Percentiles rank a stretch among this genome's conserved stretches.
Evolutionary conservation across 2,329 filamentous ascomycete species (phyloP).

Genomic region (Arthrobotrys musiformis): DNA sequence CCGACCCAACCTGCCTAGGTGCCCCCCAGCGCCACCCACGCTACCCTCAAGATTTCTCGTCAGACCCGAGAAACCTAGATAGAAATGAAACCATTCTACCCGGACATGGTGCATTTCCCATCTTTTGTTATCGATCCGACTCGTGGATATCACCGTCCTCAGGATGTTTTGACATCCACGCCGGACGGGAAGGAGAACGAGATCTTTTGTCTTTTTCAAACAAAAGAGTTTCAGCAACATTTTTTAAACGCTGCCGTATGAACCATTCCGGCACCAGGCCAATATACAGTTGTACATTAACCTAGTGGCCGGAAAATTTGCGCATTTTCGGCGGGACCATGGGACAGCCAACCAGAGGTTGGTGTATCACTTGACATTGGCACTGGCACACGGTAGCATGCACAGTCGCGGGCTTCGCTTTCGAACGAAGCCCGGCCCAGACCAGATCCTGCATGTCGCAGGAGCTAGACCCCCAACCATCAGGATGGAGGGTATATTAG

Average conservation of each 20-base stretch:
- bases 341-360: background rate
- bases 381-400: constrained; percentile 30
- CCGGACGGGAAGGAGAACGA: background rate
- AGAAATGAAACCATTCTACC: background rate
- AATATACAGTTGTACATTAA: constrained; percentile 35
- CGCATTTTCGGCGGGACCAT: background rate
- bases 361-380: background rate
- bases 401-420: constrained; percentile 30
- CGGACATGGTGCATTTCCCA: background rate
- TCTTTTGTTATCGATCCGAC: background rate
- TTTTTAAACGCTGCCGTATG: background rate
- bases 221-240: background rate
- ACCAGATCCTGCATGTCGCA: constrained; percentile 20
- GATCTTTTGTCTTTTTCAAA: background rate
- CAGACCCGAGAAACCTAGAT: background rate
- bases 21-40: background rate
- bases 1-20: background rate
- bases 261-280: background rate
- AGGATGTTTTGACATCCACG: background rate
- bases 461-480: constrained; percentile 28
- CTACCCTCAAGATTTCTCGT: constrained; percentile 27
- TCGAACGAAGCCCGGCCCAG: background rate
- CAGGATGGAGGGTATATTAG: background rate
- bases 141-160: constrained; percentile 42
- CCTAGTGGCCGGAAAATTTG: constrained; percentile 26